These are phyloP conservation scores for Hymenoscyphus fructigenus DNA, from an alignment of 2,329 filamentous ascomycete species.

Conservation along the genomic window DNA sequence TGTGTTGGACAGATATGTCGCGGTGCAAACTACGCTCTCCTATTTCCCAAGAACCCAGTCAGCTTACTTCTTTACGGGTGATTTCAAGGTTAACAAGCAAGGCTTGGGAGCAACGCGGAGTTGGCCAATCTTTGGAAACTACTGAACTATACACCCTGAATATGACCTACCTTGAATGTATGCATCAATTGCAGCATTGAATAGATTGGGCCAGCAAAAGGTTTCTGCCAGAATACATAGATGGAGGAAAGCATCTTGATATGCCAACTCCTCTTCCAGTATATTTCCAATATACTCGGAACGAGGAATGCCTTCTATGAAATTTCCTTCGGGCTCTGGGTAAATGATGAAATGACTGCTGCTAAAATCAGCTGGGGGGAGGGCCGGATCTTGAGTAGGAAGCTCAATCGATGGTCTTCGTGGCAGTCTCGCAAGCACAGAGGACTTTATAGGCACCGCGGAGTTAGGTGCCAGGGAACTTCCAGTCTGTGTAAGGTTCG, in stretches of 20 bases:
- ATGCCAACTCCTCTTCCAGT: not conserved
- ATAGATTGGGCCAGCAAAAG: slow-evolving; percentile 20
- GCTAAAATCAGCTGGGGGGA: slow-evolving; percentile 7
- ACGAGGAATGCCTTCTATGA: slow-evolving; percentile 6
- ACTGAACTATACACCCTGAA: too few relatives aligned
- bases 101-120: not conserved
- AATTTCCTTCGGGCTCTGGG: slow-evolving; percentile 1
- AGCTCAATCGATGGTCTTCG: too few relatives aligned
- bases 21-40: slow-evolving; percentile 14
- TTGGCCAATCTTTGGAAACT: too few relatives aligned
- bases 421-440: too few relatives aligned
- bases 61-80: not conserved
- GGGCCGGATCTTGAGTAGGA: not conserved
- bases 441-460: too few relatives aligned
- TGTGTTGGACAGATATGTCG: slow-evolving; percentile 12
- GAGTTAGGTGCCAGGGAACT: too few relatives aligned
- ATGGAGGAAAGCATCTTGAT: slow-evolving; percentile 19
- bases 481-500: too few relatives aligned
- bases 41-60: not conserved
- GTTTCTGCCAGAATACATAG: slow-evolving; percentile 23
- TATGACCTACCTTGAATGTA: slow-evolving; percentile 14
- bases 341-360: not conserved
- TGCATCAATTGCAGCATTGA: slow-evolving; percentile 18
- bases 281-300: not conserved
- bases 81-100: too few relatives aligned